Conservation (phyloP, 2,329 filamentous ascomycete genomes). For the Colletotrichum noveboracense region DNA sequence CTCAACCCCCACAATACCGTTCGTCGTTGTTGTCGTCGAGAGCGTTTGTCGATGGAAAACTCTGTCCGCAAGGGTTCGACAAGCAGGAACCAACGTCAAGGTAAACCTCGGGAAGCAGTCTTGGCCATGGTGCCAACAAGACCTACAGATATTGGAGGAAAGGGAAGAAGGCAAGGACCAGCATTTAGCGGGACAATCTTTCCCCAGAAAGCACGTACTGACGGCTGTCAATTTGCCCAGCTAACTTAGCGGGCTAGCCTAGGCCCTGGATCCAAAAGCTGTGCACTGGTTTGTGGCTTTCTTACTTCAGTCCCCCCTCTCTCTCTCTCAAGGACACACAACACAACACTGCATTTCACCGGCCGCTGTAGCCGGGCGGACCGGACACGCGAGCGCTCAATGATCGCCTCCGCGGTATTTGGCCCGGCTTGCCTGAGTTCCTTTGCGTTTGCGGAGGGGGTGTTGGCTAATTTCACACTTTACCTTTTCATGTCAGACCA, state of each 20-base stretch:
- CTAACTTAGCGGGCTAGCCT: background rate
- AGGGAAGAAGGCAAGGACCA: background rate
- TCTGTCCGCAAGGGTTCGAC: background rate
- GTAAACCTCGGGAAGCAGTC: background rate
- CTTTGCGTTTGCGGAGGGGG: background rate
- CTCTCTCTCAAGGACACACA: background rate
- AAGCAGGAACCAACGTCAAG: background rate
- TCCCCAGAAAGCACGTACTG: background rate
- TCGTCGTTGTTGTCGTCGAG: background rate
- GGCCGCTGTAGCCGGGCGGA: background rate
- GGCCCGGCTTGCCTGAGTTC: background rate
- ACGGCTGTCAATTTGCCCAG: background rate
- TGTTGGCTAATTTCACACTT: background rate
- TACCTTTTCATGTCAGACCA: background rate
- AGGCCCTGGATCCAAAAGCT: background rate
- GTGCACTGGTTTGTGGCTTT: background rate
- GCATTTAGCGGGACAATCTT: background rate
- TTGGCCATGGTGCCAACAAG: background rate
- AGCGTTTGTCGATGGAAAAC: background rate
- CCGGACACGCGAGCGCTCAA: background rate
- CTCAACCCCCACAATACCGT: background rate
- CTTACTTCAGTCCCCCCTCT: background rate
- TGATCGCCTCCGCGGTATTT: background rate
- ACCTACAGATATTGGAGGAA: background rate
- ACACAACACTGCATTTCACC: background rate